Evolutionary conservation across 2,329 filamentous ascomycete species (phyloP), one percentile per base, ranked within the genome.

Genomic region (Colletotrichum chrysophilum): DNA sequence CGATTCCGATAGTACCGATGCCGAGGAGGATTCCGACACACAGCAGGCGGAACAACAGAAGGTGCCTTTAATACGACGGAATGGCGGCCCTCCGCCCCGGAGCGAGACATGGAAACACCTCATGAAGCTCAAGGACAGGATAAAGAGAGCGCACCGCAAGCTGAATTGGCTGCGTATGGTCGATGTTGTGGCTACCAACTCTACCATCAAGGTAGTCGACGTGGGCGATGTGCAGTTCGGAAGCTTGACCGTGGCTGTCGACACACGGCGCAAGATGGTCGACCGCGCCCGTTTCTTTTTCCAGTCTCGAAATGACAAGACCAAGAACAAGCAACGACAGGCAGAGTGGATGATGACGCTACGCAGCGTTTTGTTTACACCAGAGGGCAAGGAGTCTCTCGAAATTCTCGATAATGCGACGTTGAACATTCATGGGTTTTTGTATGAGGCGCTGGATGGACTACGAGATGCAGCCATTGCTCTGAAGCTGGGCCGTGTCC

Each of bases 271-370:
- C 77, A 97, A 98, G 85, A 96, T 96, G 85, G 95, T 98, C 34
- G 96, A 98, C 82, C 92, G 96, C 70, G 95, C 95, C 75, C 94
- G 96, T 60, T 93, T 98, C 80, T 98, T 98, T 84, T 93, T 96
- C 79, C 95, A 95, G 81, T 91, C 94, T 84, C 92, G 93, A 81
- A 88, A 92, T 78, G 88, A 91, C 78, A 89, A 89, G 58, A 83
- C 84, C 36, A 85, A 83, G 16, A 81, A 92, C 66, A 92, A 94
- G 79, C 89, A 84, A 68, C 82, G 91, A 62, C 96, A 97, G 52
- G 96, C 96, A 3, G 97, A 99, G 87, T 99, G 97, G 96, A 96
- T 97, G 78, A 90, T 98, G 80, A 94, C 94, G 9, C 85, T 96
- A 67, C 92, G 95, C 76, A 98, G 96, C 84, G 91, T 98, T 62